Conservation (phyloP, 305 asterid species). For the Striga hermonthica region DNA sequence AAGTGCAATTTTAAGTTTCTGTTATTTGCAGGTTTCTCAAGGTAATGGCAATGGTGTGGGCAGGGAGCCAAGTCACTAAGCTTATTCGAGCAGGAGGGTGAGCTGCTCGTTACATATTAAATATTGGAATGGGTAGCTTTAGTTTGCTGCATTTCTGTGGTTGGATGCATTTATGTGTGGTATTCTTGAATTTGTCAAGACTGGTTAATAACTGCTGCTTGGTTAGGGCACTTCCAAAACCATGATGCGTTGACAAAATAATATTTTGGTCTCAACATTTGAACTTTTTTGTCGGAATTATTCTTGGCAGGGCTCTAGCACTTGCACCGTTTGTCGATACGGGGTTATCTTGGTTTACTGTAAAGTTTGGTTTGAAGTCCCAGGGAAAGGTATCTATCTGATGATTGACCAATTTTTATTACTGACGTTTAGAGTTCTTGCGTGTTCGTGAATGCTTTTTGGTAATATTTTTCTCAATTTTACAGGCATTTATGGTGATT, state of each 20-base stretch:
- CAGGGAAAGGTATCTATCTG: conserved; percentile 57
- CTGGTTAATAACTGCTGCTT: background rate
- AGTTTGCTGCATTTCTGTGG: conserved; percentile 18
- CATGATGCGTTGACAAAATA: background rate
- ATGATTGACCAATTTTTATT: conserved; percentile 12
- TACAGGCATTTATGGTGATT: conserved; percentile 61
- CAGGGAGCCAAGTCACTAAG: conserved; percentile 98
- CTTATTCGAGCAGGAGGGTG: conserved; percentile 88
- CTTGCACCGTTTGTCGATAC: conserved; percentile 81
- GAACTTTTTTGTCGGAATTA: background rate
- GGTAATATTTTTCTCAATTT: conserved; percentile 8
- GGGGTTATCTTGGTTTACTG: conserved; percentile 82
- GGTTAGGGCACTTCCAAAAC: background rate
- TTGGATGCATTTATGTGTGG: background rate
- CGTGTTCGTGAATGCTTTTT: background rate
- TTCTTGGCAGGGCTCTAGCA: conserved; percentile 70
- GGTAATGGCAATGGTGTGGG: conserved; percentile 97
- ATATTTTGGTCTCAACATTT: background rate
- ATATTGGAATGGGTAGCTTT: conserved; percentile 29
- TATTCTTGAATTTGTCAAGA: background rate
- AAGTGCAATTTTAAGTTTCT: background rate
- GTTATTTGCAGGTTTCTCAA: conserved; percentile 68
- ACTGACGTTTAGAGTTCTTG: background rate
- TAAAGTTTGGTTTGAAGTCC: conserved; percentile 61
- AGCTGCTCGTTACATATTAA: conserved; percentile 35